Conservation (phyloP, 2,329 filamentous ascomycete species). For the Davidsoniella virescens region DNA sequence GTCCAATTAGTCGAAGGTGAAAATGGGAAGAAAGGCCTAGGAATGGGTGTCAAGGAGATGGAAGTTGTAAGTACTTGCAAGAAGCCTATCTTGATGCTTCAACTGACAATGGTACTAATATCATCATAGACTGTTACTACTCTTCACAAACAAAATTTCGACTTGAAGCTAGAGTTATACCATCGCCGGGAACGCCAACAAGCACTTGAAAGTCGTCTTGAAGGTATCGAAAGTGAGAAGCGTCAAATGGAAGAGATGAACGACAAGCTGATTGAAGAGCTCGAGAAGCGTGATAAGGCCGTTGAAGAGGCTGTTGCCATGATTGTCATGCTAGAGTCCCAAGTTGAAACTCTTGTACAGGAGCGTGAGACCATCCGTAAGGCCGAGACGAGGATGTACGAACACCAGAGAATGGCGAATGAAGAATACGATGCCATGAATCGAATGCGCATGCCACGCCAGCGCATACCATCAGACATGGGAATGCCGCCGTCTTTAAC, state of each 20-base stretch:
- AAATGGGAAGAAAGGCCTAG: conserved; percentile 29
- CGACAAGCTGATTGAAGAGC: conserved; percentile 38
- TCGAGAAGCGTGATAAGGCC: conserved; percentile 54
- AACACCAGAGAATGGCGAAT: conserved; percentile 10
- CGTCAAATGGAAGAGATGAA: conserved; percentile 40
- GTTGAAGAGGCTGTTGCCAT: conserved; percentile 54
- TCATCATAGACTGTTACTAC: conserved; percentile 41
- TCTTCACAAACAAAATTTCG: conserved; percentile 61
- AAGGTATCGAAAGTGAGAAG: conserved; percentile 36
- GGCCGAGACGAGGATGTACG: conserved; percentile 23
- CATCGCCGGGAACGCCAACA: conserved; percentile 50
- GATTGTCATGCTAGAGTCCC: conserved; percentile 49
- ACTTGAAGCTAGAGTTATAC: conserved; percentile 56
- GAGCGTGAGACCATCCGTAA: conserved; percentile 38
- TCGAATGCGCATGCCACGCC: background rate
- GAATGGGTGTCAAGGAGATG: conserved; percentile 49
- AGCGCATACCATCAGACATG: conserved; percentile 1
- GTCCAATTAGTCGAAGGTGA: conserved; percentile 18
- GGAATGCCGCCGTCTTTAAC: conserved; percentile 15
- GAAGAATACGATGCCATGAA: conserved; percentile 10
- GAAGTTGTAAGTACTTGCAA: conserved; percentile 35
- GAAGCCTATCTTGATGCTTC: background rate
- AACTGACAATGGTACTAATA: conserved; percentile 9
- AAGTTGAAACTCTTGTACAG: conserved; percentile 34
- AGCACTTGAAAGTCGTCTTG: conserved; percentile 40